Evolutionary conservation across 2,329 filamentous ascomycete genomes (phyloP), one percentile per base, ranked within the genome.

Genomic region (Fusarium liriodendri): DNA sequence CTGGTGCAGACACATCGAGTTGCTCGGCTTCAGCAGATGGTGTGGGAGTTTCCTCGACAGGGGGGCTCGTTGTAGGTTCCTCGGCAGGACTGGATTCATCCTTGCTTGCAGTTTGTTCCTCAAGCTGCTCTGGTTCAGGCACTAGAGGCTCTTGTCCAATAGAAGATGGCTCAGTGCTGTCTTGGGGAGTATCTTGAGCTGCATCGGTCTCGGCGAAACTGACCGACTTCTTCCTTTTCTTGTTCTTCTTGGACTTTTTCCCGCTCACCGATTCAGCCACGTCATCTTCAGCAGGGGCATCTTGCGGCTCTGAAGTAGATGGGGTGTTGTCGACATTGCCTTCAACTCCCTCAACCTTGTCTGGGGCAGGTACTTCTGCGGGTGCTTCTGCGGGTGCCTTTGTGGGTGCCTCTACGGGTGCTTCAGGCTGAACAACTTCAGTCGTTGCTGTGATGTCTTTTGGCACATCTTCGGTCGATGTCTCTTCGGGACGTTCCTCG

Each of bases 201-300:
- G 63, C 37, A 4, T 65, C 71, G 13, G 64, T 54, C 52, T 78
- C 73, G 18, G 52, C 42, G n/a, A 73, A 67, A 38, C 70, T 66
- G 14, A 70, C 71, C 33, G 77, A 73, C 60, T 78, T 78, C 61
- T 76, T 77, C 75, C 82, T 80, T 71, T 82, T 81, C 59, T 79
- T 79, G 70, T 66, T 76, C 63, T 77, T 80, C 72, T 77, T 79
- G 9, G 71, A 71, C 59, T 78, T 80, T 67, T 77, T 80, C 62
- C 64, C 72, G 40, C 58, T 73, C 27, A 32, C 29, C n/a, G 67
- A 45, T 16, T 63, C 69, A 32, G 27, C 58, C 22, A 25, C 63
- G 35, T 79, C 74, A 6, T 74, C 70, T n/a, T 76, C 77, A 5
- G 64, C 68, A 11, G 60, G 40, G n/a, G n/a, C 54, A n/a, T 70